Conservation (phyloP, 768 basidiomycete genomes). For the Auricularia sp. region DNA sequence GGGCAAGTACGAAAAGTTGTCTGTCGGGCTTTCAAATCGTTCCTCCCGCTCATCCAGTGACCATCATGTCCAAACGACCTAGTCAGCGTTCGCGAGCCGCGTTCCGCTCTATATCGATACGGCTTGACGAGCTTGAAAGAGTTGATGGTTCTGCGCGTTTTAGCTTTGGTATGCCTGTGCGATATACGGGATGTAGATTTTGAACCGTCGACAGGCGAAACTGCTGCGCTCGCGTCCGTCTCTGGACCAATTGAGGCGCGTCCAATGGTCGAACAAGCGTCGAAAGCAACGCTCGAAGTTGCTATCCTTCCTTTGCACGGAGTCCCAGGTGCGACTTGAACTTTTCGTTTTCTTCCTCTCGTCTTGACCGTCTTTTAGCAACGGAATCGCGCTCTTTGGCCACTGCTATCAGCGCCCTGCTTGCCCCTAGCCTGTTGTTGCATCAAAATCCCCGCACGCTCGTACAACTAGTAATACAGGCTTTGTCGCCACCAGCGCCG, state of each 20-base stretch:
- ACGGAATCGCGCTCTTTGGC: constrained; percentile 57
- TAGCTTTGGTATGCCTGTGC: constrained; percentile 37
- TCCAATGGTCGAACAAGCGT: constrained; percentile 55
- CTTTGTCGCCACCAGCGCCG: constrained; percentile 24
- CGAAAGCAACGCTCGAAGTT: constrained; percentile 67
- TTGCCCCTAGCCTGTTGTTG: constrained; percentile 57
- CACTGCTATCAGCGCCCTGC: constrained; percentile 40
- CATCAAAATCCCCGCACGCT: constrained; percentile 60
- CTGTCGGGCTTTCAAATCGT: not conserved
- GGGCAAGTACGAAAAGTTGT: too few species aligned
- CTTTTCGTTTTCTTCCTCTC: not conserved
- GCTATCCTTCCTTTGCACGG: constrained; percentile 57
- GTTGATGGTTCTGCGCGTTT: constrained; percentile 73
- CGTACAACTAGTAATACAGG: constrained; percentile 69
- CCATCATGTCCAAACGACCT: not conserved
- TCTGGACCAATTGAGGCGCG: constrained; percentile 77
- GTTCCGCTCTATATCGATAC: constrained; percentile 31
- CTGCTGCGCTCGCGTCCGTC: constrained; percentile 50
- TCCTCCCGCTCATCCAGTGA: not conserved
- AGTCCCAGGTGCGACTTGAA: constrained; percentile 34
- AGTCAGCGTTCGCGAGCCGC: not conserved
- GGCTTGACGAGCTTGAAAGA: constrained; percentile 52
- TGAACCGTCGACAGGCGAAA: constrained; percentile 24
- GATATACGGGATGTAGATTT: not conserved
- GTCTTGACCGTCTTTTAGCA: constrained; percentile 15